Conservation (phyloP, 2,329 filamentous ascomycete genomes). For the Monosporascus sp. region DNA sequence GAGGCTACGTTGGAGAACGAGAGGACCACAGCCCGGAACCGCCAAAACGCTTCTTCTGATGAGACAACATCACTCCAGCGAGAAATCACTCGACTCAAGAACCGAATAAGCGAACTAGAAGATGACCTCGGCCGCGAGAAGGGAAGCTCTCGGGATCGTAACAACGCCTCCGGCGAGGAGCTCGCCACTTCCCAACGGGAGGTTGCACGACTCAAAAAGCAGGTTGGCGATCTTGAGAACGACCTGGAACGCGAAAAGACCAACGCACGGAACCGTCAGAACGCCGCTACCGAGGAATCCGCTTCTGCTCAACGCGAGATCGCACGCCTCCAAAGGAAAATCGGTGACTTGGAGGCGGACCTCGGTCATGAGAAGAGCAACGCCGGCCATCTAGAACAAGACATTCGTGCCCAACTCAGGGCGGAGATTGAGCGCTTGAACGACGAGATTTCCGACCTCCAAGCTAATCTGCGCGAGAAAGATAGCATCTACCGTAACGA, state of each 20-base stretch:
- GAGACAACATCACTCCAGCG: constrained; percentile 61
- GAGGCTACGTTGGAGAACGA: constrained; percentile 34
- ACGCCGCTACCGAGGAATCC: constrained; percentile 61
- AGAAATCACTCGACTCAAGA: constrained; percentile 49
- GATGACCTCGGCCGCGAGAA: constrained; percentile 45
- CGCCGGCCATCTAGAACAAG: constrained; percentile 55
- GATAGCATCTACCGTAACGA: constrained; percentile 67
- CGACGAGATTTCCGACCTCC: constrained; percentile 54
- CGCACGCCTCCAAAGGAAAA: constrained; percentile 39
- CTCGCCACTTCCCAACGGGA: constrained; percentile 17
- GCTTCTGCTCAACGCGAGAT: constrained; percentile 61
- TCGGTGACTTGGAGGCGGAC: constrained; percentile 42
- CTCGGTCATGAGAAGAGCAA: constrained; percentile 52
- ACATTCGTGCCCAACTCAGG: constrained; percentile 50
- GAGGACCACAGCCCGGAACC: constrained; percentile 62
- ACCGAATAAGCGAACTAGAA: constrained; percentile 41
- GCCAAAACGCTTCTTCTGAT: constrained; percentile 59
- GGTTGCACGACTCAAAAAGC: constrained; percentile 15
- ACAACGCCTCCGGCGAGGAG: constrained; percentile 51
- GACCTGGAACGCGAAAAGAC: constrained; percentile 51
- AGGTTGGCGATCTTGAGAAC: constrained; percentile 18
- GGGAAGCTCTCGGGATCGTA: constrained; percentile 51
- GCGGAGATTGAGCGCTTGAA: constrained; percentile 47
- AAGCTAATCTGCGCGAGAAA: constrained; percentile 62
- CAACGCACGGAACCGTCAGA: constrained; percentile 62